phyloP scores from a whole-genome alignment of 2,329 filamentous ascomycete genomes.

The Arthrinium phaeospermum region DNA sequence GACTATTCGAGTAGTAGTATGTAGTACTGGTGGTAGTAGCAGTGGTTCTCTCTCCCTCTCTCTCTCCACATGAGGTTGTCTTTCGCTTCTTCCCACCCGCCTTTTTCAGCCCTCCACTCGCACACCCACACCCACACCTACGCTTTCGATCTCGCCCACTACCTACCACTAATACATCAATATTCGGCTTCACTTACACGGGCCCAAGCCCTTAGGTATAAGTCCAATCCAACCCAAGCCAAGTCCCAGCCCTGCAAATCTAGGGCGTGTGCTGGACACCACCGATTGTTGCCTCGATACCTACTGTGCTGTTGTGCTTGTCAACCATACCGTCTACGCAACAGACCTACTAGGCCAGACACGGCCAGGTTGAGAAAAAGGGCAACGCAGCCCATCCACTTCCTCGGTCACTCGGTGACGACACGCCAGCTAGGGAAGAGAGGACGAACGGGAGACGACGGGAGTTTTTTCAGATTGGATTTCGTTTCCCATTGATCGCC shows the following conservation, averaged over 20 bases:
- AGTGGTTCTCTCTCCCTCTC: neutral
- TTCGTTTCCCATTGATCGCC: conserved; percentile 17
- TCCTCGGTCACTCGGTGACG: neutral
- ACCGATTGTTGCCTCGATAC: neutral
- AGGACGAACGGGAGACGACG: neutral
- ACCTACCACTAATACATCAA: neutral
- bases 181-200: conserved; percentile 4
- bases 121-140: neutral
- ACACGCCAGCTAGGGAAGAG: neutral
- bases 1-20: neutral
- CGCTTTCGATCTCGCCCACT: neutral
- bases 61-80: neutral
- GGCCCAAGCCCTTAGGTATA: neutral
- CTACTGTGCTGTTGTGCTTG: neutral
- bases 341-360: neutral
- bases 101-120: neutral
- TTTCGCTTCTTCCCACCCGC: neutral
- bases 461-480: conserved; percentile 14
- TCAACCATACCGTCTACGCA: neutral
- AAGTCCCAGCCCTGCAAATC: neutral
- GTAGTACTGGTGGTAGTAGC: no score
- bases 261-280: conserved; percentile 4
- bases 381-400: neutral
- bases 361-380: neutral
- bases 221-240: neutral